Conservation (phyloP, 2,329 filamentous ascomycete genomes). For the Arthrocladium fulminans region DNA sequence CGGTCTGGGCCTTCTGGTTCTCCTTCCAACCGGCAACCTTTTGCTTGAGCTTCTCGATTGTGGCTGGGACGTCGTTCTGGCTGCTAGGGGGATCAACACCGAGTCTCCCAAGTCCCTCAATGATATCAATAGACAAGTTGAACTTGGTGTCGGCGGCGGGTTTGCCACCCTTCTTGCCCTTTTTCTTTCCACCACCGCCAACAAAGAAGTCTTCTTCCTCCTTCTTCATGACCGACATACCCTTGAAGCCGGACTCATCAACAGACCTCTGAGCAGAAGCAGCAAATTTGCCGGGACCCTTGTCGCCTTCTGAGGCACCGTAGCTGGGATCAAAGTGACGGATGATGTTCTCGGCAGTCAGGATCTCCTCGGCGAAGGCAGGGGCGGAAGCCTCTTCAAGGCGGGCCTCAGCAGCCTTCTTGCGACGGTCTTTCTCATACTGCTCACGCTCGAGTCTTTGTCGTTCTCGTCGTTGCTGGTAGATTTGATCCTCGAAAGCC, state of each 20-base stretch:
- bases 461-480: constrained; percentile 66
- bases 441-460: constrained; percentile 66
- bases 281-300: constrained; percentile 46
- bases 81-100: constrained; percentile 82
- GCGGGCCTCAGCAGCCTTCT: constrained; percentile 47
- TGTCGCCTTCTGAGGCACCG: constrained; percentile 53
- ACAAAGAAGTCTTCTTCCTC: constrained; percentile 81
- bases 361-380: constrained; percentile 87
- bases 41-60: constrained; percentile 80
- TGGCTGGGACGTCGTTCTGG: constrained; percentile 67
- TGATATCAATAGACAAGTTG: constrained; percentile 81
- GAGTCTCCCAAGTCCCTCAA: constrained; percentile 79
- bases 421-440: constrained; percentile 41
- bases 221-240: constrained; percentile 74
- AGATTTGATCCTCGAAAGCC: constrained; percentile 74
- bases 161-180: constrained; percentile 35
- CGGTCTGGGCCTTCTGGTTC: constrained; percentile 80
- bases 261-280: constrained; percentile 75
- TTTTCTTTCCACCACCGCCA: constrained; percentile 64
- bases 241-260: constrained; percentile 75
- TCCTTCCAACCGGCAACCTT: constrained; percentile 88
- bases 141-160: constrained; percentile 48
- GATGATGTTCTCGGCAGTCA: constrained; percentile 76
- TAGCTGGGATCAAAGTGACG: constrained; percentile 80
- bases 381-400: constrained; percentile 52